Percentiles rank a stretch among this genome's conserved stretches.
Conservation (phyloP, 805 yeast genomes). For the Teunomyces cretensis region DNA sequence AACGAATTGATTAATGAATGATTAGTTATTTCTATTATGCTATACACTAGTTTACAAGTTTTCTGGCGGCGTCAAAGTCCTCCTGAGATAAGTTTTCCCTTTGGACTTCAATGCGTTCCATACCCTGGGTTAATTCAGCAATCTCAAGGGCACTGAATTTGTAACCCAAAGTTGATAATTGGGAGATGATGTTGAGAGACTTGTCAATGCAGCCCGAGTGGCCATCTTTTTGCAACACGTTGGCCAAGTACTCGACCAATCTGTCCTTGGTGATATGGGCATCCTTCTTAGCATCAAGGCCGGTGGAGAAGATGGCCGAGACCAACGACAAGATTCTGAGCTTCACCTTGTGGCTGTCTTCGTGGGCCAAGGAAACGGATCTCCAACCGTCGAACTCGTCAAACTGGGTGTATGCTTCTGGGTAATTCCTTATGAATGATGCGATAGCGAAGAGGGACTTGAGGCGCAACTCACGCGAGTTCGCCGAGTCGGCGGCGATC, state of each 20-base stretch:
- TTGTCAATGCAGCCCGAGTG: slow-evolving; percentile 58
- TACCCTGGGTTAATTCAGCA: slow-evolving; percentile 30
- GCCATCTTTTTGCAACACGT: slow-evolving; percentile 30
- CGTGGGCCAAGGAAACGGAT: slow-evolving; percentile 32
- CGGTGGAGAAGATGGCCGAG: slow-evolving; percentile 60
- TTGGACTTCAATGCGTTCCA: slow-evolving; percentile 38
- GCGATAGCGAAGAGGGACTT: slow-evolving; percentile 81
- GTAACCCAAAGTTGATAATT: slow-evolving; percentile 43
- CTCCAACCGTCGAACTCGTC: slow-evolving; percentile 63
- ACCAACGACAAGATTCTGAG: slow-evolving; percentile 57
- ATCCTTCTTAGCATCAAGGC: slow-evolving; percentile 39
- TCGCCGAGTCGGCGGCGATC: slow-evolving; percentile 31
- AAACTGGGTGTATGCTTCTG: slow-evolving; percentile 55
- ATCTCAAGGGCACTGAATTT: slow-evolving; percentile 47
- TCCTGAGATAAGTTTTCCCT: slow-evolving; percentile 54
- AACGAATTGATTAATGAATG: slow-evolving; percentile 32
- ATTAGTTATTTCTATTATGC: slow-evolving; percentile 6
- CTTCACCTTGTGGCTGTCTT: slow-evolving; percentile 40
- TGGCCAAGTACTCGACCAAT: slow-evolving; percentile 33
- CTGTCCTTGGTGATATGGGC: slow-evolving; percentile 37
- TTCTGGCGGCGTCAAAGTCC: slow-evolving; percentile 50
- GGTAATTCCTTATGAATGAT: slow-evolving; percentile 68
- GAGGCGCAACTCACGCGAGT: slow-evolving; percentile 36
- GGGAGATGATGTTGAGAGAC: slow-evolving; percentile 49
- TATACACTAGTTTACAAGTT: slow-evolving; percentile 25